These are phyloP conservation scores for Petunia hybrid DNA, from an alignment of 305 asterid genomes.

Conservation along the genomic window DNA sequence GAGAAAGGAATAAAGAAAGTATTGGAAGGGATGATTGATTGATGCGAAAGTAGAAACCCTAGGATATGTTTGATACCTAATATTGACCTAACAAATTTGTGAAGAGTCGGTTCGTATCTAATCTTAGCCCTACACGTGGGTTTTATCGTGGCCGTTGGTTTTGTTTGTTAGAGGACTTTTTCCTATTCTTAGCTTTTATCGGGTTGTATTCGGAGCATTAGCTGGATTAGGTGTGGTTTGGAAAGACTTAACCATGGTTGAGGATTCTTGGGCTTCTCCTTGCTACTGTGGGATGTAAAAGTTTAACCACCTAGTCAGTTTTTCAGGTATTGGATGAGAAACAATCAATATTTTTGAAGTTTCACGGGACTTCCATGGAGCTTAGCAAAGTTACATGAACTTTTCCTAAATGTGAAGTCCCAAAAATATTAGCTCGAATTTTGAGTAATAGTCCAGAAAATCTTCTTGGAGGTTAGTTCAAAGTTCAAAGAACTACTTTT, in stretches of 20 bases:
- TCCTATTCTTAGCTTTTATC: neutral
- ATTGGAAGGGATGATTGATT: neutral
- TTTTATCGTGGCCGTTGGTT: neutral
- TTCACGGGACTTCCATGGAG: no score
- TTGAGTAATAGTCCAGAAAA: no score
- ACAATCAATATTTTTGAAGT: no score
- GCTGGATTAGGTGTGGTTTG: neutral
- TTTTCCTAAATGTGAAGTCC: no score
- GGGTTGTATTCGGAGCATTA: neutral
- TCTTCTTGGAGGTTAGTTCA: no score
- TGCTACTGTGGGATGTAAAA: neutral
- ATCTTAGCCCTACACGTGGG: constrained; percentile 29
- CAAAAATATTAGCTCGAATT: no score
- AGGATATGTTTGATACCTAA: constrained; percentile 12
- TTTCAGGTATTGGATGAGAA: no score
- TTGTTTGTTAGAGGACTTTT: neutral
- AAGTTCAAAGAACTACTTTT: no score
- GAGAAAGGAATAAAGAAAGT: neutral
- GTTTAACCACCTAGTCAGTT: no score
- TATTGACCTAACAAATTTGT: constrained; percentile 28
- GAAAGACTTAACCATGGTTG: neutral
- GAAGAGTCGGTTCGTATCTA: constrained; percentile 21
- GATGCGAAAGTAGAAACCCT: constrained; percentile 20
- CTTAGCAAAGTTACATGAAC: no score
- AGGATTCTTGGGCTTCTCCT: constrained; percentile 19